Conservation (phyloP, 2,329 filamentous ascomycete genomes). For the Aureobasidium uvarum region DNA sequence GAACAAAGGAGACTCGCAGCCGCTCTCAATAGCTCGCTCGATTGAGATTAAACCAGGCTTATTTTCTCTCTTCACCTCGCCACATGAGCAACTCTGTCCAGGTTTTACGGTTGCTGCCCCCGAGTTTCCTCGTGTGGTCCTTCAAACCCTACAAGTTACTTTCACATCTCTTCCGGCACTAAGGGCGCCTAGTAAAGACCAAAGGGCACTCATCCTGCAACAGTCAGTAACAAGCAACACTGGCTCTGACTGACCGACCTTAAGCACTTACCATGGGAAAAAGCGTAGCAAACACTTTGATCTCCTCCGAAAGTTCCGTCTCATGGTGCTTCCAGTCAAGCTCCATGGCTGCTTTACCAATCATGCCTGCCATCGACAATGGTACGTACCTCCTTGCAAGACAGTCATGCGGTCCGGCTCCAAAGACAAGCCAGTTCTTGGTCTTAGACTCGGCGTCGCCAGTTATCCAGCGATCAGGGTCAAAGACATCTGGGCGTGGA, state of each 20-base stretch:
- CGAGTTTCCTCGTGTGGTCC: too few relatives aligned
- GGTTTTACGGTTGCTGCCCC: too few relatives aligned
- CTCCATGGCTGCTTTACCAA: constrained; percentile 50
- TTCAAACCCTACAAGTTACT: too few relatives aligned
- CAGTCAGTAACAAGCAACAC: not conserved
- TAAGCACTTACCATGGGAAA: constrained; percentile 76
- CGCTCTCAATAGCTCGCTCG: not conserved
- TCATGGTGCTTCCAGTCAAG: constrained; percentile 87
- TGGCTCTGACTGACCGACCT: too few relatives aligned
- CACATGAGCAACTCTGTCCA: too few relatives aligned
- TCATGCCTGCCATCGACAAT: constrained; percentile 17
- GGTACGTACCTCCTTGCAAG: constrained; percentile 58
- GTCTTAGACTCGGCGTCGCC: constrained; percentile 85
- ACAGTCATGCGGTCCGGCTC: constrained; percentile 93
- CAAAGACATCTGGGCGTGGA: constrained; percentile 79
- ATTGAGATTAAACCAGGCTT: too few relatives aligned
- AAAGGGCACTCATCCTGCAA: constrained; percentile 2
- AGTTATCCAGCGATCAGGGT: constrained; percentile 86
- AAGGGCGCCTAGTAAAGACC: not conserved
- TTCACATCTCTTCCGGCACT: too few relatives aligned
- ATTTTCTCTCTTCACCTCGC: too few relatives aligned
- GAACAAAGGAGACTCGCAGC: constrained; percentile 31
- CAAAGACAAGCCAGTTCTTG: constrained; percentile 98
- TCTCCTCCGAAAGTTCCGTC: constrained; percentile 84
- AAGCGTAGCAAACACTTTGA: constrained; percentile 97